phyloP scores from a whole-genome alignment of 352 stramenopile species.

The Elongisporangium anandrum region DNA sequence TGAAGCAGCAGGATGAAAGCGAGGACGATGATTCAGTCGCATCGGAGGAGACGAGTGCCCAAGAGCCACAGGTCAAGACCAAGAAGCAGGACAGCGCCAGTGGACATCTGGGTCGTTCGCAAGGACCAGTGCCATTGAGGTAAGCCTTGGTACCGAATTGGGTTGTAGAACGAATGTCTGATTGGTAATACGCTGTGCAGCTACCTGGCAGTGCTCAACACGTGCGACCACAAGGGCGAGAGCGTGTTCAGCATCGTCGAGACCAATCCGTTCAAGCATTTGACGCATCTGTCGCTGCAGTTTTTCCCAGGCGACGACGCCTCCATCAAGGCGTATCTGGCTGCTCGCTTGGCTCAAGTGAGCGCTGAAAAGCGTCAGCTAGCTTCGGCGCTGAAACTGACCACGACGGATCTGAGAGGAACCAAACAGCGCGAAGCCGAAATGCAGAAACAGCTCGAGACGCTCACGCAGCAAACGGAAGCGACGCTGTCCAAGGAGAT shows the following conservation, averaged over 20 bases:
- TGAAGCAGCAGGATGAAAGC: constrained; percentile 1
- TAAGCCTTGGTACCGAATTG: constrained; percentile 4
- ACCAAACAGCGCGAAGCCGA: constrained; percentile 36
- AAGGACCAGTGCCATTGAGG: constrained; percentile 73
- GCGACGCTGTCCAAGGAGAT: constrained; percentile 55
- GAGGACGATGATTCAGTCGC: constrained; percentile 9
- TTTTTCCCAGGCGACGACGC: constrained; percentile 86
- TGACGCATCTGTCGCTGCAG: constrained; percentile 90
- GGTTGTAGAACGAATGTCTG: too few relatives aligned
- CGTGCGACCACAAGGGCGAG: constrained; percentile 46
- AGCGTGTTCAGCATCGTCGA: constrained; percentile 92
- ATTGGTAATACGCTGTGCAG: constrained; percentile 16
- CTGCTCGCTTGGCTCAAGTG: constrained; percentile 81
- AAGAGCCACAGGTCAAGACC: constrained; percentile 4
- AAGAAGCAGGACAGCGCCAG: constrained; percentile 5
- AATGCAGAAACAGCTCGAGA: constrained; percentile 50
- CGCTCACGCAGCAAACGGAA: constrained; percentile 47
- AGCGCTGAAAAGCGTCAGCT: constrained; percentile 44
- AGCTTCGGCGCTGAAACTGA: constrained; percentile 35
- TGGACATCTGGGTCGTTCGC: constrained; percentile 37
- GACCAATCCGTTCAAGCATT: constrained; percentile 93
- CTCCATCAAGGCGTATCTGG: constrained; percentile 90
- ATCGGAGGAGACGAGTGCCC: neutral
- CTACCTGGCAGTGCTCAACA: constrained; percentile 83
- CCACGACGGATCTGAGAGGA: constrained; percentile 30